Evolutionary conservation across 2,329 filamentous ascomycete species (phyloP).

Genomic region (Periconia sp.): DNA sequence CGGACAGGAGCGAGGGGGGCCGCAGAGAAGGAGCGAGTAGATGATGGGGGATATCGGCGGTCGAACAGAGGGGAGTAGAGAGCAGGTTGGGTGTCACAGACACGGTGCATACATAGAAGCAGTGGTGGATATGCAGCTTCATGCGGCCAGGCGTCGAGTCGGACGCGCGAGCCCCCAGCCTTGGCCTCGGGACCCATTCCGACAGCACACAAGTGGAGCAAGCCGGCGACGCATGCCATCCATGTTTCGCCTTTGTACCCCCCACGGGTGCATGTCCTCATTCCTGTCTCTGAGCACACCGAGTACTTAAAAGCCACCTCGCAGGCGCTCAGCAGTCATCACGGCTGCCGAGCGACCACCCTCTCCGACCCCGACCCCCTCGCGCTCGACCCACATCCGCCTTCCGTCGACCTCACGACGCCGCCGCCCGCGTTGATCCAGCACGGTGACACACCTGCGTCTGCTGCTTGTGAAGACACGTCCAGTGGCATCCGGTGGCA

Average conservation of each 20-base stretch:
- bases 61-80: no score
- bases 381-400: conserved; percentile 4
- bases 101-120: no score
- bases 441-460: not conserved
- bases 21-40: not conserved
- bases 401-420: not conserved
- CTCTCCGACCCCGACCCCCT: conserved; percentile 6
- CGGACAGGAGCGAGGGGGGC: not conserved
- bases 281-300: conserved; percentile 16
- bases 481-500: not conserved
- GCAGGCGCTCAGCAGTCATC: conserved; percentile 17
- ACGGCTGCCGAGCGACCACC: conserved; percentile 10
- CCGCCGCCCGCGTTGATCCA: not conserved
- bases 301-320: conserved; percentile 7
- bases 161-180: no score
- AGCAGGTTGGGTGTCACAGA: no score
- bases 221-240: conserved; percentile 9
- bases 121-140: no score
- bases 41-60: conserved; percentile 1
- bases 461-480: not conserved
- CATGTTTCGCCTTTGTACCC: conserved; percentile 30
- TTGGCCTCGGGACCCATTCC: conserved; percentile 8
- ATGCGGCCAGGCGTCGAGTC: no score
- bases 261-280: conserved; percentile 28
- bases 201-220: no score